These are phyloP conservation scores for Elongisporangium prolatum DNA, from an alignment of 352 stramenopile species.

Conservation along the genomic window DNA sequence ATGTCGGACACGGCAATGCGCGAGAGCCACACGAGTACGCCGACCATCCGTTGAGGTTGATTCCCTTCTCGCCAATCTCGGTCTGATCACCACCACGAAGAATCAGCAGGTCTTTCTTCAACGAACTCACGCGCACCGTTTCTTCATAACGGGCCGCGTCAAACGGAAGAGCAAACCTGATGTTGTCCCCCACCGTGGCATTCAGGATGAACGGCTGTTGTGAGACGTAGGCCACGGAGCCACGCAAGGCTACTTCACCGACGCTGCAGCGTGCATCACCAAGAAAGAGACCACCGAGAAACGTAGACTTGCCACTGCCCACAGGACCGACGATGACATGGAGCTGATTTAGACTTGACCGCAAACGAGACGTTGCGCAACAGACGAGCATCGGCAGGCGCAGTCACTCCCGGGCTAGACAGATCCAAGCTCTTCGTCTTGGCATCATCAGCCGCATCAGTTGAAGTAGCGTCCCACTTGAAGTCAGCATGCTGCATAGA, in stretches of 20 bases:
- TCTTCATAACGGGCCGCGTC: conserved; percentile 56
- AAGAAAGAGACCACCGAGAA: conserved; percentile 56
- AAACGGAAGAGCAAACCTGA: conserved; percentile 91
- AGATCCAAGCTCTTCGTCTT: conserved; percentile 13
- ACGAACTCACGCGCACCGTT: conserved; percentile 39
- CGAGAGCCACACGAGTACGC: conserved; percentile 80
- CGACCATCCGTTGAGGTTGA: conserved; percentile 95
- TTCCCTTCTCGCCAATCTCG: conserved; percentile 95
- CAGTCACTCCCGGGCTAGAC: not conserved
- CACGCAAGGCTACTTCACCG: conserved; percentile 62
- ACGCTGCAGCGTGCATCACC: conserved; percentile 49
- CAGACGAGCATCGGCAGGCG: conserved; percentile 9
- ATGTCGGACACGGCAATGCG: conserved; percentile 76
- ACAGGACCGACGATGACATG: conserved; percentile 60
- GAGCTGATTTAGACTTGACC: conserved; percentile 48
- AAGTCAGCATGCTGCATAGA: conserved; percentile 54
- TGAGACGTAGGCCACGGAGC: conserved; percentile 92
- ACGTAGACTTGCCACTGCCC: conserved; percentile 65
- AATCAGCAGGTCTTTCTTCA: conserved; percentile 49
- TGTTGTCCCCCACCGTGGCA: conserved; percentile 95
- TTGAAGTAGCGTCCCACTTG: conserved; percentile 50
- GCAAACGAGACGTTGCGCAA: conserved; percentile 64
- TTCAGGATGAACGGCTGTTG: conserved; percentile 98
- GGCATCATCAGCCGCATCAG: conserved; percentile 19
- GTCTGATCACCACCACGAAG: conserved; percentile 87